Evolutionary conservation across 352 stramenopile species (phyloP).

Genomic region (Plasmopara viticola): DNA sequence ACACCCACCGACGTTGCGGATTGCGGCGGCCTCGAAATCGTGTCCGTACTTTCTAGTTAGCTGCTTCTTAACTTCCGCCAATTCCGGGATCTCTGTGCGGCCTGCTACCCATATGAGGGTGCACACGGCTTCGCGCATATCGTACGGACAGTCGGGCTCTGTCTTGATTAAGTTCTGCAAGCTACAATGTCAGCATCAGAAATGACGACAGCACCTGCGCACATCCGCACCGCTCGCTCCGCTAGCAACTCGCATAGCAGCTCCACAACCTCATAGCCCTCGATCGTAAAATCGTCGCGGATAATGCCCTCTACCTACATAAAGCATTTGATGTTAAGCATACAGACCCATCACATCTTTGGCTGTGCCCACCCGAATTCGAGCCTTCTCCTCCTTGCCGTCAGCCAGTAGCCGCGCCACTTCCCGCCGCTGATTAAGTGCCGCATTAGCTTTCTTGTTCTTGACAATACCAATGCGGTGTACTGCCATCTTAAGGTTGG

Average conservation of each 20-base stretch:
- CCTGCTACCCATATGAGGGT: constrained; percentile 92
- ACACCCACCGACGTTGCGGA: constrained; percentile 82
- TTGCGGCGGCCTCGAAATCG: constrained; percentile 78
- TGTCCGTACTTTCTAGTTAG: constrained; percentile 87
- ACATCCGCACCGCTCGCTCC: constrained; percentile 76
- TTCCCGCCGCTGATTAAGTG: constrained; percentile 65
- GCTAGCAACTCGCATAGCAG: constrained; percentile 91
- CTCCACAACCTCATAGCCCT: constrained; percentile 94
- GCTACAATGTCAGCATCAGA: neutral
- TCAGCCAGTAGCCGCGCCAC: constrained; percentile 75
- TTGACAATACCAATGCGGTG: constrained; percentile 87
- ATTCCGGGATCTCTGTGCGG: constrained; percentile 89
- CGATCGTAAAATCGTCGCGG: constrained; percentile 92
- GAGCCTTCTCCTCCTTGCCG: constrained; percentile 91
- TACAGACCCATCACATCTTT: neutral
- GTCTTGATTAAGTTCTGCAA: constrained; percentile 84
- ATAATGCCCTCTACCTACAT: constrained; percentile 89
- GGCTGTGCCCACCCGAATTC: constrained; percentile 80
- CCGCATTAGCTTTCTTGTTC: constrained; percentile 88
- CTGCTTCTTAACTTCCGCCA: constrained; percentile 87
- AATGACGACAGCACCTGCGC: neutral
- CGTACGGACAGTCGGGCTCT: constrained; percentile 88
- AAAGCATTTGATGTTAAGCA: neutral
- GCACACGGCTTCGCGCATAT: constrained; percentile 89
- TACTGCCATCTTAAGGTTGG: constrained; percentile 91